Evolutionary conservation across 2,329 filamentous ascomycete species (phyloP).

Genomic region (Trichoderma sp.): DNA sequence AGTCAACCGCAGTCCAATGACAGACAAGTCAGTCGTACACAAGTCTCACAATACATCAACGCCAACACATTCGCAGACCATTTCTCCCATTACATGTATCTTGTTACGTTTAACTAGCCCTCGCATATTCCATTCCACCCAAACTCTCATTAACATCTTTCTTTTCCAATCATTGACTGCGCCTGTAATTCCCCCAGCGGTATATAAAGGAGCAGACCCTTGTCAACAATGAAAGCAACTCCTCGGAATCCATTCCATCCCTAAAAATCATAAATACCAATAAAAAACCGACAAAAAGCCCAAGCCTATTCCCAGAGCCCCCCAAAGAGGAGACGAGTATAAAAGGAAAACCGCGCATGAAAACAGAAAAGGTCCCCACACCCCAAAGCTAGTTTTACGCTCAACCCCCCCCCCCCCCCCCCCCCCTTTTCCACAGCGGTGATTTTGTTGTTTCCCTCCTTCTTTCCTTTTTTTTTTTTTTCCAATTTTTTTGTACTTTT

Average conservation of each 20-base stretch:
- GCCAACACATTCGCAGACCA: neutral
- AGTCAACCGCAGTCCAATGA: neutral
- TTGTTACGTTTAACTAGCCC: neutral
- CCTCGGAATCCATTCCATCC: constrained; percentile 2
- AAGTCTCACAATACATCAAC: neutral
- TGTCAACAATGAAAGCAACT: constrained; percentile 7
- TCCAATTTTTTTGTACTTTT: neutral
- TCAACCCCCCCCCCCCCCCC: too few relatives aligned
- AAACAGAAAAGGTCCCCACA: neutral
- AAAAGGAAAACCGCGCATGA: constrained; percentile 17
- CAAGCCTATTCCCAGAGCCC: constrained; percentile 20
- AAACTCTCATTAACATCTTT: constrained; percentile 13
- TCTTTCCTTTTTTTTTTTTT: neutral
- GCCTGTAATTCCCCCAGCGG: neutral
- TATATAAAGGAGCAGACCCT: constrained; percentile 22
- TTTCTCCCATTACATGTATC: constrained; percentile 8
- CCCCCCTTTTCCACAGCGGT: neutral
- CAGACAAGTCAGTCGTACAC: neutral
- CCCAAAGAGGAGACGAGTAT: constrained; percentile 5
- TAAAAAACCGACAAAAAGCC: constrained; percentile 5
- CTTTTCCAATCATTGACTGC: neutral
- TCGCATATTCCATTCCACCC: neutral
- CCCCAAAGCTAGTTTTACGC: neutral
- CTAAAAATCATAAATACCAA: neutral
- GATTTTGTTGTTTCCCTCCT: neutral